Conservation (phyloP, 352 stramenopile species). For the Phytophthora pluvialis region DNA sequence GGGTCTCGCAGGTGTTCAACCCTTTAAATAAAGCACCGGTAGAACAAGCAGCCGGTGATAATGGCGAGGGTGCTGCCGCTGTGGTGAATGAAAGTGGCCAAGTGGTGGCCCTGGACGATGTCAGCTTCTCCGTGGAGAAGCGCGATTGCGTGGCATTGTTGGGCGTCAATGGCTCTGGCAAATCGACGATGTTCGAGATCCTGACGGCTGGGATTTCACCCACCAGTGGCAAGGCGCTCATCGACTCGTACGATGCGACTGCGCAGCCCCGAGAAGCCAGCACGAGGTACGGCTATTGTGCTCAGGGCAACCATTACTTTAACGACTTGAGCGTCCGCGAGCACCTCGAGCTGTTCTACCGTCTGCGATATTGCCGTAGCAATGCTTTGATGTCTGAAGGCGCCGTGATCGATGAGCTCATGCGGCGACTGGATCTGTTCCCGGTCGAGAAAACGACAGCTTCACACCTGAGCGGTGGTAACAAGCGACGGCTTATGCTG, state of each 20-base stretch:
- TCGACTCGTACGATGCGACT: conserved; percentile 71
- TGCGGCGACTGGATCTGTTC: conserved; percentile 65
- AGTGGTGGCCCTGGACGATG: conserved; percentile 71
- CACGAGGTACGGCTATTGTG: conserved; percentile 78
- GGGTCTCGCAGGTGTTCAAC: conserved; percentile 75
- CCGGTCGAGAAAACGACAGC: conserved; percentile 64
- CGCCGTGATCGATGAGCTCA: conserved; percentile 47
- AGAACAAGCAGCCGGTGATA: conserved; percentile 11
- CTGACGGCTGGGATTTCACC: conserved; percentile 92
- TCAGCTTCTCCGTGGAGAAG: conserved; percentile 86
- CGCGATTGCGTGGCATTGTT: conserved; percentile 93
- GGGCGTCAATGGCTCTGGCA: conserved; percentile 95
- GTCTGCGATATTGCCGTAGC: conserved; percentile 47
- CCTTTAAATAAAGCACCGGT: conserved; percentile 21
- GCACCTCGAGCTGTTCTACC: conserved; percentile 77
- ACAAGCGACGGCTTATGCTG: conserved; percentile 84
- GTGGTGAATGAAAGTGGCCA: conserved; percentile 52
- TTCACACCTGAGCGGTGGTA: conserved; percentile 78
- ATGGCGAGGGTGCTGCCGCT: conserved; percentile 26
- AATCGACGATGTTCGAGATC: conserved; percentile 97
- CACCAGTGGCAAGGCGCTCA: conserved; percentile 60
- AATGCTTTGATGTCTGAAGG: conserved; percentile 35
- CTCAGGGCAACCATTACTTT: conserved; percentile 82
- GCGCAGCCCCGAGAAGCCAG: conserved; percentile 55
- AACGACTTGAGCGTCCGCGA: conserved; percentile 74